Conservation (phyloP, 1,284 basidiomycete species). For the Melampsora americana region DNA sequence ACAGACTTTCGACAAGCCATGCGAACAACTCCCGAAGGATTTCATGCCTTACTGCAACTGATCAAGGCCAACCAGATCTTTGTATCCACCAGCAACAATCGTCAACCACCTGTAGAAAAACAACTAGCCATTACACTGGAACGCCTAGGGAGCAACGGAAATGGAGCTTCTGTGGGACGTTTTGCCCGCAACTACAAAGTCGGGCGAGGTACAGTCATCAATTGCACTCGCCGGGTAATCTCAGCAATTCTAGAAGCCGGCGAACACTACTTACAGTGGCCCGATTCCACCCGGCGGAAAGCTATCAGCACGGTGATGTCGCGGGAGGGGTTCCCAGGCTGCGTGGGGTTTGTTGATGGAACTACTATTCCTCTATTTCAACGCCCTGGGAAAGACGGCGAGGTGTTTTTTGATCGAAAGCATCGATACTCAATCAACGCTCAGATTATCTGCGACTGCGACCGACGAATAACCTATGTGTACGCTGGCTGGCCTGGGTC, state of each 20-base stretch:
- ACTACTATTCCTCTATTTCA: constrained; percentile 12
- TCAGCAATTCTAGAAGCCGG: neutral
- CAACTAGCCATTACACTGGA: constrained; percentile 6
- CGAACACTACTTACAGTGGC: neutral
- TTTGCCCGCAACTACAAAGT: neutral
- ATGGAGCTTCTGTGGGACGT: constrained; percentile 12
- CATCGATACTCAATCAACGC: neutral
- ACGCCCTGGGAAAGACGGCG: neutral
- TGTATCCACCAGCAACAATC: neutral
- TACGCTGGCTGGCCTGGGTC: neutral
- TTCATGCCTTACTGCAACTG: neutral
- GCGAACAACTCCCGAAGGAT: neutral
- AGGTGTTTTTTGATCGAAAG: neutral
- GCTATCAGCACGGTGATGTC: constrained; percentile 1
- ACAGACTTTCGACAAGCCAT: neutral
- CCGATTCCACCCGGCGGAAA: neutral
- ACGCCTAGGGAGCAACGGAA: constrained; percentile 7
- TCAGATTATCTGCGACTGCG: neutral
- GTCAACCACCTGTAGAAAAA: neutral
- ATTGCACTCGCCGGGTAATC: neutral
- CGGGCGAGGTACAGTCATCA: neutral
- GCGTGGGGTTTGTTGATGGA: constrained; percentile 8
- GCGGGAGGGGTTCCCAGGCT: constrained; percentile 1
- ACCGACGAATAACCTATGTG: neutral
- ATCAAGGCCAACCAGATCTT: neutral